phyloP scores from a whole-genome alignment of 352 stramenopile genomes.

The Paralagenidium karlingii region DNA sequence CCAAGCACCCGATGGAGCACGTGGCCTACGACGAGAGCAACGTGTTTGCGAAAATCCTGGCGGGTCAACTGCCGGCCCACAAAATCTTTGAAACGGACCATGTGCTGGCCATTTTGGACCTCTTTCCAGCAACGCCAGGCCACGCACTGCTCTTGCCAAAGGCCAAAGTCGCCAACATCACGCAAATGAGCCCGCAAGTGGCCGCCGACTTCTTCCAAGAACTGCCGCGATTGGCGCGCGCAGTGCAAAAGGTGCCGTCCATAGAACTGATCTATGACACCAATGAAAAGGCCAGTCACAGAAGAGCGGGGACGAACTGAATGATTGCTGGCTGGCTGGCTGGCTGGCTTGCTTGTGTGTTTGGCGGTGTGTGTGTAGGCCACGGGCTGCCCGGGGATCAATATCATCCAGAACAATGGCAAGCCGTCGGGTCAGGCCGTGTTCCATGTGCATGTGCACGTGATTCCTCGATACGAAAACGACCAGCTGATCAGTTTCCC shows the following conservation, averaged over 20 bases:
- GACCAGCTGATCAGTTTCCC: constrained; percentile 50
- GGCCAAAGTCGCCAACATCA: constrained; percentile 35
- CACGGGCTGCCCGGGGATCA: constrained; percentile 49
- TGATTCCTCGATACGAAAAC: constrained; percentile 55
- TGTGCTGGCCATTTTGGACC: constrained; percentile 72
- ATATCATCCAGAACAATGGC: constrained; percentile 80
- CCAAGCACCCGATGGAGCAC: too few relatives aligned
- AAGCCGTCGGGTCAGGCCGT: constrained; percentile 44
- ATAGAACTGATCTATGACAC: too few relatives aligned
- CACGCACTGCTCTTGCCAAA: constrained; percentile 72
- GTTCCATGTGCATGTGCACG: constrained; percentile 74
- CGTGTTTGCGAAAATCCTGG: constrained; percentile 76
- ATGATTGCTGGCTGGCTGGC: not conserved
- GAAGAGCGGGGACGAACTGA: too few relatives aligned
- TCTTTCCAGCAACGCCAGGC: constrained; percentile 49
- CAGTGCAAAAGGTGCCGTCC: constrained; percentile 32
- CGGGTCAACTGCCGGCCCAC: constrained; percentile 53
- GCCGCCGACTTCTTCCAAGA: constrained; percentile 59
- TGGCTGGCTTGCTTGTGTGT: not conserved
- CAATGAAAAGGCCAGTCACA: too few relatives aligned
- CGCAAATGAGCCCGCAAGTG: constrained; percentile 30
- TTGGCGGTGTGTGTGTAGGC: constrained; percentile 9
- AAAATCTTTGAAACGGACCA: constrained; percentile 84
- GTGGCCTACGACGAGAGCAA: constrained; percentile 58
- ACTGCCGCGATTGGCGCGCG: constrained; percentile 57